Conservation (phyloP, 805 yeast genomes). For the Saturnispora besseyi region DNA sequence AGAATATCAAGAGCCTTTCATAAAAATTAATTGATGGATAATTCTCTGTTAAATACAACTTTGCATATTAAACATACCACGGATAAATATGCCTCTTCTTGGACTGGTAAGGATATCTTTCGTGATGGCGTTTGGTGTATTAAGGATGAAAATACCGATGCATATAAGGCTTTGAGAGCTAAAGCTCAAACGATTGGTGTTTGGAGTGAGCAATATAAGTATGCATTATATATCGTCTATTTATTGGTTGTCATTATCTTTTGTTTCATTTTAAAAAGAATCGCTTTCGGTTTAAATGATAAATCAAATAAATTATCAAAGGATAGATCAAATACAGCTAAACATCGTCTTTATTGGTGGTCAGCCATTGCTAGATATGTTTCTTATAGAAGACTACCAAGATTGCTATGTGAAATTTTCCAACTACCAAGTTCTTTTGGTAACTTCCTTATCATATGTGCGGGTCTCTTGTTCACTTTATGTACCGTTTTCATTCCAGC, state of each 20-base stretch:
- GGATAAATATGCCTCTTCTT: not conserved
- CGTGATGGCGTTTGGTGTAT: constrained; percentile 16
- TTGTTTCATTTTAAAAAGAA: constrained; percentile 28
- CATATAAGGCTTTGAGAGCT: constrained; percentile 16
- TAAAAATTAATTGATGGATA: not conserved
- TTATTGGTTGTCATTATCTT: constrained; percentile 32
- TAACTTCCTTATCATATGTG: constrained; percentile 26
- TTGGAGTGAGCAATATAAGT: constrained; percentile 25
- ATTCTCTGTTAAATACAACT: not conserved
- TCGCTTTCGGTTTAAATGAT: constrained; percentile 16
- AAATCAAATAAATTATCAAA: constrained; percentile 3
- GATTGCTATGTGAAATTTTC: constrained; percentile 25
- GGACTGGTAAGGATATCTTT: constrained; percentile 8
- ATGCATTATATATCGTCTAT: constrained; percentile 33
- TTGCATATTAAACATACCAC: not conserved
- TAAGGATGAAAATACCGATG: constrained; percentile 15
- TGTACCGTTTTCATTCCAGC: constrained; percentile 36
- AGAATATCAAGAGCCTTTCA: no score
- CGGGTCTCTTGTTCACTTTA: constrained; percentile 28
- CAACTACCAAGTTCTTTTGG: constrained; percentile 33
- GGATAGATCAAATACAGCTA: constrained; percentile 2
- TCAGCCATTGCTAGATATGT: constrained; percentile 26
- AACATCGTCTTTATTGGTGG: constrained; percentile 14
- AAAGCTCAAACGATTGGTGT: constrained; percentile 26
- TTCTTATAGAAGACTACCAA: constrained; percentile 28